phyloP scores from a whole-genome alignment of 345 rosid species.

The Schrenkiella parvula region DNA sequence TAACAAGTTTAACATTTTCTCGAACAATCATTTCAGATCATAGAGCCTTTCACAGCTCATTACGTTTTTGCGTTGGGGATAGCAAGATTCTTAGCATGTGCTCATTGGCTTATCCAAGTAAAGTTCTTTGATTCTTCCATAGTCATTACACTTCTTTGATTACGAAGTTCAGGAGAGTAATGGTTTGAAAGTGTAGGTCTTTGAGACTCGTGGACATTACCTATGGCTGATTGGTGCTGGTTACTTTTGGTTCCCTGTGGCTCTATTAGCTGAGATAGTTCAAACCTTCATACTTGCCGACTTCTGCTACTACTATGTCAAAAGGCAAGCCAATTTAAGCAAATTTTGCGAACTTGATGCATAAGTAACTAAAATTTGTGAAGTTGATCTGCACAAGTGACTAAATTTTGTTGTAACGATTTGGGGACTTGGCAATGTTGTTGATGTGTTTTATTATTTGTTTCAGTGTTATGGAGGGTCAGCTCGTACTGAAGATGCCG shows the following conservation, averaged over 20 bases:
- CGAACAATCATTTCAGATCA: constrained; percentile 44
- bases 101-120: constrained; percentile 83
- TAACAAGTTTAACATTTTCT: constrained; percentile 9
- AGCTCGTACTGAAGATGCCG: constrained; percentile 38
- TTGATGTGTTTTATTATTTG: constrained; percentile 1
- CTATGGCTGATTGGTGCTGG: constrained; percentile 49
- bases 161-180: not conserved
- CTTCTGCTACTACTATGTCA: constrained; percentile 80
- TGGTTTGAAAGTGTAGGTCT: constrained; percentile 37
- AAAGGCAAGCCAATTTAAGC: constrained; percentile 41
- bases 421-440: not conserved
- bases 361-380: not conserved
- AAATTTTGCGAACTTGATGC: not conserved
- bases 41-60: constrained; percentile 81
- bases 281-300: constrained; percentile 86
- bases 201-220: constrained; percentile 49
- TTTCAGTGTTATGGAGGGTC: constrained; percentile 45
- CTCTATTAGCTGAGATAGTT: constrained; percentile 56
- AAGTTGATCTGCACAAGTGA: not conserved
- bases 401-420: not conserved
- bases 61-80: constrained; percentile 81
- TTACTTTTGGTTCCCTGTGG: constrained; percentile 61
- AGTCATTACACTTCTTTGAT: not conserved
- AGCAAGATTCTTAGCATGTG: constrained; percentile 68
- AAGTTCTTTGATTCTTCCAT: not conserved